Conservation (phyloP, 139 green algal genomes). For the Chlamydomonas sp. region DNA sequence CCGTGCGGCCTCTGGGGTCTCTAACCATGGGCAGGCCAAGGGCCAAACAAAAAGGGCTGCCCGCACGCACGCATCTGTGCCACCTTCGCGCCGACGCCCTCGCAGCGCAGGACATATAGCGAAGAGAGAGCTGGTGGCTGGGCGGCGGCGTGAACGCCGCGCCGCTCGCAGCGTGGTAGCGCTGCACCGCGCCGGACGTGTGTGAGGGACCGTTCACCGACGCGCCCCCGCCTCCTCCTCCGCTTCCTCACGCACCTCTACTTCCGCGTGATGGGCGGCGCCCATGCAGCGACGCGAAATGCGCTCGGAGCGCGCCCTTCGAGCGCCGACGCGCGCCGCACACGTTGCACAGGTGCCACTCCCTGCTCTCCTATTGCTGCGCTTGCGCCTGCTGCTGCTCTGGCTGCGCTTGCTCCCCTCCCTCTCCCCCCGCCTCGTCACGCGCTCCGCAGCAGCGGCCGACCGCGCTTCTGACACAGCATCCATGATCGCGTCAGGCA, state of each 20-base stretch:
- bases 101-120: slow-evolving; percentile 11
- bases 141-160: slow-evolving; percentile 2
- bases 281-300: slow-evolving; percentile 7
- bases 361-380: neutral
- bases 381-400: neutral
- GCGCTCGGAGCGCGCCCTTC: neutral
- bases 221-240: neutral
- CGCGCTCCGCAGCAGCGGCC: neutral
- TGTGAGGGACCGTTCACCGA: neutral
- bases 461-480: neutral
- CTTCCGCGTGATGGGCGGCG: neutral
- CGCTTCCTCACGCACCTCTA: neutral
- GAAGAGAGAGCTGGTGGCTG: neutral
- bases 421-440: neutral
- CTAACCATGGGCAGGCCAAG: too few relatives aligned
- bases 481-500: slow-evolving; percentile 13
- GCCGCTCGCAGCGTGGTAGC: neutral
- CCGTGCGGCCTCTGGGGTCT: too few relatives aligned
- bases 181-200: neutral
- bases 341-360: slow-evolving; percentile 5
- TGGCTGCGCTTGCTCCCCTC: neutral
- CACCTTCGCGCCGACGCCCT: neutral
- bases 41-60: too few relatives aligned
- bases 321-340: slow-evolving; percentile 1
- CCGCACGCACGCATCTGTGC: too few relatives aligned